Percentiles rank a stretch among this genome's conserved stretches.
phyloP scores from a whole-genome alignment of 441 rosid genomes.

The Omphalea diandra region DNA sequence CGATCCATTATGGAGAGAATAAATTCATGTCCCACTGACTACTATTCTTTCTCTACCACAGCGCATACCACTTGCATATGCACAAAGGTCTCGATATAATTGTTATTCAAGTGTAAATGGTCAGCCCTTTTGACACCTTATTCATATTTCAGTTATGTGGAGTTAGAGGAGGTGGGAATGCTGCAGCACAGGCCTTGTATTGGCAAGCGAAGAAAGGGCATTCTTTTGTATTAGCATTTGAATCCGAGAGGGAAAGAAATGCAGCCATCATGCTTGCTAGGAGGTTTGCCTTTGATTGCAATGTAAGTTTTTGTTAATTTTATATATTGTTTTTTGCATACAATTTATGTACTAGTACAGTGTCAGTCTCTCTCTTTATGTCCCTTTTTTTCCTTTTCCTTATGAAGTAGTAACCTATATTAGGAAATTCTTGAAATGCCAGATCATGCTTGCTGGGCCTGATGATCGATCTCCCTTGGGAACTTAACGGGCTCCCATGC shows the following conservation, averaged over 20 bases:
- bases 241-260: slow-evolving; percentile 84
- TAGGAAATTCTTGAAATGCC: slow-evolving; percentile 29
- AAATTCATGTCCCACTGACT: background rate
- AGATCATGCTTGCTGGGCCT: slow-evolving; percentile 88
- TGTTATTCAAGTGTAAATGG: background rate
- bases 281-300: slow-evolving; percentile 92
- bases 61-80: background rate
- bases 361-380: background rate
- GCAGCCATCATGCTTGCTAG: slow-evolving; percentile 92
- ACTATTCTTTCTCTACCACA: background rate
- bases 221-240: slow-evolving; percentile 83
- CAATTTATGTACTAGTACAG: background rate
- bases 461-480: slow-evolving; percentile 61
- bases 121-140: slow-evolving; percentile 16
- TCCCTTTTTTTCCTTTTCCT: background rate
- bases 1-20: background rate
- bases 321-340: background rate
- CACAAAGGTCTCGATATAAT: too few species aligned
- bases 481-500: slow-evolving; percentile 29
- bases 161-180: slow-evolving; percentile 98
- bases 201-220: slow-evolving; percentile 82
- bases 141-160: slow-evolving; percentile 67
- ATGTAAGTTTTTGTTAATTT: slow-evolving; percentile 49
- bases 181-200: slow-evolving; percentile 89
- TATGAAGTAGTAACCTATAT: background rate